Evolutionary conservation across 2,329 filamentous ascomycete genomes (phyloP), one percentile per base, ranked within the genome.

Genomic region (Epichloe sibirici): DNA sequence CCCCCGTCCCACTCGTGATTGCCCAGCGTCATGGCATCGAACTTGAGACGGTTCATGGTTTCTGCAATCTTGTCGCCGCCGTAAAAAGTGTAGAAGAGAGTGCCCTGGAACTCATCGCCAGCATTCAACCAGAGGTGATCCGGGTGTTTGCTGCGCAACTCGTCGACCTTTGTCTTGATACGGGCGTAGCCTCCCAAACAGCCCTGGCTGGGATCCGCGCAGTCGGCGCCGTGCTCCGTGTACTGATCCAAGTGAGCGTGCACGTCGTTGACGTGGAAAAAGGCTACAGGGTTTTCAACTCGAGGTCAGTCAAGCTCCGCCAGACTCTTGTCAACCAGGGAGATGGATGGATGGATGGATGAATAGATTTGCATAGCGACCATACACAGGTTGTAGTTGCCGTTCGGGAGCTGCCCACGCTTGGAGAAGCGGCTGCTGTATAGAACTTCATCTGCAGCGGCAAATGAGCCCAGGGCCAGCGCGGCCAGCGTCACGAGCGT

Each of bases 241-340:
- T 79, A 85, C 64, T 85, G 67, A 61, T 85, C 81, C 17, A 85
- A 69, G 62, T 85, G 82, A 13, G 82, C 76, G 62, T 85, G 82
- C 13, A 85, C 79, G 62, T 85, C 82, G 61, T 85, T 85, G 71
- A 85, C 74, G 63, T 85, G 82, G 67, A 83, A 84, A 68, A 85
- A 83, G 6, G 81, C 71, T 73, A 31, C 23, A 17, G 5, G 2
- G 17, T 21, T 21, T 21, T 21, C 17, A 21, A 21, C 15, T 23
- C 2, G 28, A 43, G n/a, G 25, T 43, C 38, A 43, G 48, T 46
- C 31, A 23, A 11, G 13, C 5, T 21, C 17, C 15, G 5, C 21
- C 3, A 4, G 3, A 25, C 31, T 31, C 31, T 11, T 11, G 31
- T 31, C 31, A 48, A 38, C 13, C 23, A 23, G 4, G 8, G 11